Evolutionary conservation across 805 yeast genomes (phyloP).

Genomic region (Kuraishia piskuri): DNA sequence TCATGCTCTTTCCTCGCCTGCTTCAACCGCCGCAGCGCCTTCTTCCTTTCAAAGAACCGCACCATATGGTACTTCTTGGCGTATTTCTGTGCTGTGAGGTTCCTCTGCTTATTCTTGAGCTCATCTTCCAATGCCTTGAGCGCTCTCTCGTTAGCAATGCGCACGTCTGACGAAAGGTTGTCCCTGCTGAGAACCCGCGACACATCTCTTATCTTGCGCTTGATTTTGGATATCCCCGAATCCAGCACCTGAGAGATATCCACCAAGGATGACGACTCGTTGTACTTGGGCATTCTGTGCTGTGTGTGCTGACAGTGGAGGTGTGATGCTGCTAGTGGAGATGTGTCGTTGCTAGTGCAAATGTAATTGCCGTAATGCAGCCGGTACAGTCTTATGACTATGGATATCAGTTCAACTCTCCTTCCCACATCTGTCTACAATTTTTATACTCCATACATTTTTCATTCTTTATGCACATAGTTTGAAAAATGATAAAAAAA

Average conservation of each 20-base stretch:
- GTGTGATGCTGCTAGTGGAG: too few species aligned
- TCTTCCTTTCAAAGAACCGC: constrained; percentile 82
- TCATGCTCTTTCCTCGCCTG: constrained; percentile 33
- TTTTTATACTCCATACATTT: neutral
- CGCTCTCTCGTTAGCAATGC: constrained; percentile 37
- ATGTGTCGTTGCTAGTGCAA: too few species aligned
- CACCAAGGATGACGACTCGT: neutral
- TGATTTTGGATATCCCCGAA: constrained; percentile 43
- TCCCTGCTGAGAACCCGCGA: constrained; percentile 58
- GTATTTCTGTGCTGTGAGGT: constrained; percentile 30
- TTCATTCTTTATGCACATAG: neutral
- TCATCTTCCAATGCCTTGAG: constrained; percentile 40
- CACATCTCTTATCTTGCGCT: constrained; percentile 81
- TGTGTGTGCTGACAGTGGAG: neutral
- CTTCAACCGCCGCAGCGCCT: constrained; percentile 67
- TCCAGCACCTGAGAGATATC: constrained; percentile 20
- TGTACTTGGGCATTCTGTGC: neutral
- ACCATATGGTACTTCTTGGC: constrained; percentile 86
- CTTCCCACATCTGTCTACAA: too few species aligned
- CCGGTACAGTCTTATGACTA: too few species aligned
- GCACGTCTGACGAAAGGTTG: constrained; percentile 45
- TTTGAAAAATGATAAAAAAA: neutral
- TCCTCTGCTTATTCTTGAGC: constrained; percentile 29
- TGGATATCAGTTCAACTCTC: too few species aligned
- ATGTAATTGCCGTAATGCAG: too few species aligned